A percentile compares a stretch with the other conserved stretches of the same genome.
These are phyloP conservation scores for Berkeleyomyces basicola DNA, from an alignment of 2,329 filamentous ascomycete genomes.

Conservation along the genomic window DNA sequence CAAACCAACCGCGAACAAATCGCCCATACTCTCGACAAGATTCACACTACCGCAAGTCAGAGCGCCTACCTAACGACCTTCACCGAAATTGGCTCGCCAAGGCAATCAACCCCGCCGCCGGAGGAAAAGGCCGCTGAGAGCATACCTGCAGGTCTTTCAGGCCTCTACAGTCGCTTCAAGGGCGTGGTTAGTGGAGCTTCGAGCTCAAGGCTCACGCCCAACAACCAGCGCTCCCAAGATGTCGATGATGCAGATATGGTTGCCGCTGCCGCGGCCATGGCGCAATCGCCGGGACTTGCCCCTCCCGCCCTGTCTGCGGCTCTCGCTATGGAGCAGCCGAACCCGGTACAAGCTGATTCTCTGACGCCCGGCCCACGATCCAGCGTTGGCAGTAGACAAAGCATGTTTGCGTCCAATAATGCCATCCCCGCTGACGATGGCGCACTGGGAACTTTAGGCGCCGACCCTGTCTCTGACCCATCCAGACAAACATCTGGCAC, in stretches of 20 bases:
- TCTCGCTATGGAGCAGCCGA: slow-evolving; percentile 23
- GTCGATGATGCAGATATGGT: slow-evolving; percentile 27
- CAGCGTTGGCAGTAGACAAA: slow-evolving; percentile 8
- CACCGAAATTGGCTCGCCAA: slow-evolving; percentile 70
- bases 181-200: slow-evolving; percentile 55
- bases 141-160: slow-evolving; percentile 73
- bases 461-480: neutral
- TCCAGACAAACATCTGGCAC: neutral
- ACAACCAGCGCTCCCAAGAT: slow-evolving; percentile 21
- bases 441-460: neutral
- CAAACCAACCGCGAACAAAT: slow-evolving; percentile 51
- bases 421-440: neutral
- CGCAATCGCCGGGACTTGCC: slow-evolving; percentile 18
- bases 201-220: slow-evolving; percentile 5
- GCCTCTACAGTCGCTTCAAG: slow-evolving; percentile 71
- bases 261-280: slow-evolving; percentile 17
- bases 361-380: slow-evolving; percentile 8
- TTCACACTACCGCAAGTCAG: slow-evolving; percentile 77
- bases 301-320: slow-evolving; percentile 20
- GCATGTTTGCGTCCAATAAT: slow-evolving; percentile 1
- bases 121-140: slow-evolving; percentile 61
- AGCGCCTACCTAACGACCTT: slow-evolving; percentile 78
- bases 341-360: slow-evolving; percentile 14
- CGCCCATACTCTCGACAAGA: slow-evolving; percentile 64
- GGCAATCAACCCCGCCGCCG: slow-evolving; percentile 38